Conservation (phyloP, 192 early-diverging fungal genomes). For the Globomyces pollinis-pini region DNA sequence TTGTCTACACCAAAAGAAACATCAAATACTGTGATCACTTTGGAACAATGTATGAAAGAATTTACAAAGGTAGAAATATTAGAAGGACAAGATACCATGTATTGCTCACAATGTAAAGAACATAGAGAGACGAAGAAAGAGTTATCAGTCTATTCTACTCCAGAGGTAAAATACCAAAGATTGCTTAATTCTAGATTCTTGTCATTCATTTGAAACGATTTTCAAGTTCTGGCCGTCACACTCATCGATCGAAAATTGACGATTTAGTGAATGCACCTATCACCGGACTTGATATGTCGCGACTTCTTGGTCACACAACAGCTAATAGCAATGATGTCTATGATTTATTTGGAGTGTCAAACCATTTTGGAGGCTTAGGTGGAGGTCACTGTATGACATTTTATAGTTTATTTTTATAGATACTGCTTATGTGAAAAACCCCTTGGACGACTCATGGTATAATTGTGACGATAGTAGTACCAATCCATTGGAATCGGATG, state of each 20-base stretch:
- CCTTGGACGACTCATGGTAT: constrained; percentile 28
- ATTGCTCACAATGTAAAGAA: constrained; percentile 67
- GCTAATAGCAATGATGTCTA: constrained; percentile 27
- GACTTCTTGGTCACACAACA: constrained; percentile 17
- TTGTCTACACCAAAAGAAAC: not conserved
- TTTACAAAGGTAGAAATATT: constrained; percentile 69
- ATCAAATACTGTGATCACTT: no score
- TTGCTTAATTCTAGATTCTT: constrained; percentile 32
- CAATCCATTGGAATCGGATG: not conserved
- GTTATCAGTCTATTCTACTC: constrained; percentile 69
- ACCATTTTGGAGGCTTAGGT: constrained; percentile 39
- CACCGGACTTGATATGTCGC: constrained; percentile 51
- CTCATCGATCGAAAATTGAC: constrained; percentile 65
- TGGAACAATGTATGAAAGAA: constrained; percentile 65
- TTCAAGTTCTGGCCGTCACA: constrained; percentile 44
- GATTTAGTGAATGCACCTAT: constrained; percentile 65
- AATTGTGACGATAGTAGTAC: constrained; percentile 6
- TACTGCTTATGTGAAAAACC: constrained; percentile 27
- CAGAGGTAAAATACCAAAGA: constrained; percentile 55
- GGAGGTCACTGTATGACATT: constrained; percentile 36
- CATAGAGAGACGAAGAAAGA: constrained; percentile 73
- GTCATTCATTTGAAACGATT: constrained; percentile 82
- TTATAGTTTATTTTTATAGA: constrained; percentile 12
- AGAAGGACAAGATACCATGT: constrained; percentile 69
- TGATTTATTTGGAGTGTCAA: constrained; percentile 41